phyloP scores from a whole-genome alignment of 352 stramenopile genomes.

The Globisporangium viniferum region DNA sequence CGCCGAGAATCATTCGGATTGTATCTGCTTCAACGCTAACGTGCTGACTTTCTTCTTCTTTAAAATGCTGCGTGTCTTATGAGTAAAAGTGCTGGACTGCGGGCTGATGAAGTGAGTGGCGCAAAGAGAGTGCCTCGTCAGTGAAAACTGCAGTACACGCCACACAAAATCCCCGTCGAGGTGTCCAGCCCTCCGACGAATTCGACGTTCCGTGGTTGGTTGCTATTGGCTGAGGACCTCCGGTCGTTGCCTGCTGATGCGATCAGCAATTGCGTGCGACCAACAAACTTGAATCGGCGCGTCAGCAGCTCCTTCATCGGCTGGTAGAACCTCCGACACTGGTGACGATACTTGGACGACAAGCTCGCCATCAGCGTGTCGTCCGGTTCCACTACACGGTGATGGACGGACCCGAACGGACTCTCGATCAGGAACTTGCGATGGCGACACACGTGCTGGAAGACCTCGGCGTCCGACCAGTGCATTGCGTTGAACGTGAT shows the following conservation, averaged over 20 bases:
- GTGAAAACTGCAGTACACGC: conserved; percentile 3
- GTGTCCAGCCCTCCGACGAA: conserved; percentile 4
- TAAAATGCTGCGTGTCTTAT: background rate
- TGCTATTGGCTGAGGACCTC: background rate
- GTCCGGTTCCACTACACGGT: background rate
- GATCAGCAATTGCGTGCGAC: background rate
- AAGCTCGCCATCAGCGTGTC: background rate
- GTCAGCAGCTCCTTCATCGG: conserved; percentile 23
- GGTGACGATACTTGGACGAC: conserved; percentile 22
- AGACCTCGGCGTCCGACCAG: conserved; percentile 19
- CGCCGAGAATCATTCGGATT: too few relatives aligned
- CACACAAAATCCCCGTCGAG: background rate
- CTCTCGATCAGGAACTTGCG: conserved; percentile 16
- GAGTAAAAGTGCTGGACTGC: background rate
- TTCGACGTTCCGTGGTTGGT: background rate
- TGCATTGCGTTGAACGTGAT: conserved; percentile 17
- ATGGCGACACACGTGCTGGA: conserved; percentile 23
- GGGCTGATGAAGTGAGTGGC: background rate
- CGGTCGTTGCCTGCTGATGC: background rate
- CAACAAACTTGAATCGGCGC: conserved; percentile 11
- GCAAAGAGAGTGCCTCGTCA: background rate
- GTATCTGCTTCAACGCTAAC: too few relatives aligned
- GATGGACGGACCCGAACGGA: background rate
- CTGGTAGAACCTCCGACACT: conserved; percentile 27
- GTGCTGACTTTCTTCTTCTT: background rate